phyloP scores from a whole-genome alignment of 257 asterid genomes.

The Euphrasia confusa region DNA sequence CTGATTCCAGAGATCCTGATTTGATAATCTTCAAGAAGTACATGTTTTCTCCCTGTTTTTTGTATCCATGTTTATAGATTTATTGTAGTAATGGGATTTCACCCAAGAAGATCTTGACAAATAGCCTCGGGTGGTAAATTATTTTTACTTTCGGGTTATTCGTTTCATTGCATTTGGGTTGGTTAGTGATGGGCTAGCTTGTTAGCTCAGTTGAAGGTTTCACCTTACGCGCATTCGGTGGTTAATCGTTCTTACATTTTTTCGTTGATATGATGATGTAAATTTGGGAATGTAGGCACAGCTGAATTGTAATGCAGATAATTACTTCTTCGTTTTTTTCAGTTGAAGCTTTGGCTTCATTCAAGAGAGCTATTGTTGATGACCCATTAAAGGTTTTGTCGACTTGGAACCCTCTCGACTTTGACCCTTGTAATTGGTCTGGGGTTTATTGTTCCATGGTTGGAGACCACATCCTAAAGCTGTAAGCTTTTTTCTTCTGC shows the following conservation, averaged over 20 bases:
- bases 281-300: slow-evolving; percentile 7
- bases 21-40: slow-evolving; percentile 3
- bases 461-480: slow-evolving; percentile 69
- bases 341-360: slow-evolving; percentile 72
- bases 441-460: slow-evolving; percentile 67
- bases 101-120: too few species aligned
- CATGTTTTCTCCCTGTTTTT: not conserved
- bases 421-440: slow-evolving; percentile 82
- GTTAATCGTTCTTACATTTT: too few species aligned
- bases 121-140: too few species aligned
- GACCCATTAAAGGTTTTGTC: slow-evolving; percentile 79
- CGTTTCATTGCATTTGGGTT: not conserved
- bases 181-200: too few species aligned
- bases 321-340: slow-evolving; percentile 21
- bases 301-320: not conserved
- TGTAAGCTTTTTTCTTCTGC: slow-evolving; percentile 44
- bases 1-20: slow-evolving; percentile 45
- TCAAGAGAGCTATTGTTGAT: slow-evolving; percentile 83
- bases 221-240: too few species aligned
- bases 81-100: too few species aligned
- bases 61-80: not conserved
- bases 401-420: slow-evolving; percentile 71
- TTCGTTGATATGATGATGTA: not conserved
- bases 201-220: too few species aligned
- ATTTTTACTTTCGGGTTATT: too few species aligned